Conservation (phyloP, 2,329 filamentous ascomycete genomes). For the Pseudogymnoascus sp. region DNA sequence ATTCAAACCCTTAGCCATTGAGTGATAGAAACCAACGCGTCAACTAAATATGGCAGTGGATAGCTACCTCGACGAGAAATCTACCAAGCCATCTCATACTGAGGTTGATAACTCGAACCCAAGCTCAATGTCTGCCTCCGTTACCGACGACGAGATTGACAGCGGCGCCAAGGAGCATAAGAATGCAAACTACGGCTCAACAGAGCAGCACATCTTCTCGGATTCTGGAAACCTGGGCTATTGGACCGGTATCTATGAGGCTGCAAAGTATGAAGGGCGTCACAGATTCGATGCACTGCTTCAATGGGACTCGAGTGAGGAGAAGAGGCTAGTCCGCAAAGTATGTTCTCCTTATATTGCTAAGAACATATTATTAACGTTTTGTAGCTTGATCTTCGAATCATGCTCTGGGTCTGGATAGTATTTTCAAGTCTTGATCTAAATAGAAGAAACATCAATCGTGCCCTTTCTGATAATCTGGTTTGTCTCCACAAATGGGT, state of each 20-base stretch:
- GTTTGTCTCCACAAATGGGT: not conserved
- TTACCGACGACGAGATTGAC: not conserved
- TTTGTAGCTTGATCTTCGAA: not conserved
- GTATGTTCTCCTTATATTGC: not conserved
- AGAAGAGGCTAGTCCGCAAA: conserved; percentile 13
- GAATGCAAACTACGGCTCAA: conserved; percentile 1
- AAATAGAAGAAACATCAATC: conserved; percentile 31
- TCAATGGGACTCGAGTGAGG: conserved; percentile 15
- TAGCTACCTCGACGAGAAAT: conserved; percentile 3
- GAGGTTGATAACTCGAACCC: not conserved
- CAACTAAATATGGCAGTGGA: not conserved
- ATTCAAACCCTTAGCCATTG: not conserved
- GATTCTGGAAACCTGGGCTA: conserved; percentile 8
- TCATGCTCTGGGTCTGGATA: conserved; percentile 22
- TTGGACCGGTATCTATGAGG: conserved; percentile 14
- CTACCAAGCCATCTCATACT: not conserved
- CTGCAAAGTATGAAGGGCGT: conserved; percentile 16
- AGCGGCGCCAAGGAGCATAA: not conserved
- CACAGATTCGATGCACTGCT: conserved; percentile 15
- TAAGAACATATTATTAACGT: not conserved
- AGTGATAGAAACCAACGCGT: not conserved
- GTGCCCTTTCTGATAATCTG: conserved; percentile 32
- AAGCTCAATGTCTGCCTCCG: not conserved
- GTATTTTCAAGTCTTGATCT: conserved; percentile 33
- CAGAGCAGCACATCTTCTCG: not conserved